Evolutionary conservation across 2,329 filamentous ascomycete species (phyloP).

Genomic region (Trichoderma sp.): DNA sequence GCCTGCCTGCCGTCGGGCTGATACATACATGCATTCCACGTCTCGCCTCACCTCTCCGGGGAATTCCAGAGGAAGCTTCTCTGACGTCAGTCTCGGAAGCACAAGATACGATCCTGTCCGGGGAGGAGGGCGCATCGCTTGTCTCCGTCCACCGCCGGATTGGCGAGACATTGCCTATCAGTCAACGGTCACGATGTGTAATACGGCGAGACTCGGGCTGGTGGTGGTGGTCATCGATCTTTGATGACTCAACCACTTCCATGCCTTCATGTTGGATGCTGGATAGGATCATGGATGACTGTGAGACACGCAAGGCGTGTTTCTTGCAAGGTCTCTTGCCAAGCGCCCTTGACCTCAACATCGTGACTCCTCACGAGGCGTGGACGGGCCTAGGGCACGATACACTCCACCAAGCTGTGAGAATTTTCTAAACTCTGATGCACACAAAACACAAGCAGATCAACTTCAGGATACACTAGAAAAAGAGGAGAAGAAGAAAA

Average conservation of each 20-base stretch:
- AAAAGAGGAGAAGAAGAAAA: background rate
- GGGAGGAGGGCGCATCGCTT: background rate
- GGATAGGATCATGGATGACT: no score
- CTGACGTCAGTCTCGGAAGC: slow-evolving; percentile 17
- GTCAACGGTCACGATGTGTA: no score
- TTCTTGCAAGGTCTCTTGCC: background rate
- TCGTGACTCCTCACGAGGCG: background rate
- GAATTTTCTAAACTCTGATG: background rate
- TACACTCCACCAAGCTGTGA: no score
- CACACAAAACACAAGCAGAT: background rate
- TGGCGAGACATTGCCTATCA: background rate
- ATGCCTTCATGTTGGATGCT: no score
- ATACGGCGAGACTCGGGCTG: no score
- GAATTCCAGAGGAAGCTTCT: slow-evolving; percentile 12
- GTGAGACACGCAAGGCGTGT: background rate
- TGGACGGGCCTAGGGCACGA: background rate
- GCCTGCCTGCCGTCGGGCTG: background rate
- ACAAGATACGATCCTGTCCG: background rate
- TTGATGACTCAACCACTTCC: no score
- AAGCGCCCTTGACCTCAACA: background rate
- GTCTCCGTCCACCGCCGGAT: slow-evolving; percentile 3
- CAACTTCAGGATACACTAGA: background rate
- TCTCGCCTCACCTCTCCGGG: background rate
- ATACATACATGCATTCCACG: background rate
- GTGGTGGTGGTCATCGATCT: no score